Conservation (phyloP, 2,329 filamentous ascomycete genomes). For the Emergomyces orientalis region DNA sequence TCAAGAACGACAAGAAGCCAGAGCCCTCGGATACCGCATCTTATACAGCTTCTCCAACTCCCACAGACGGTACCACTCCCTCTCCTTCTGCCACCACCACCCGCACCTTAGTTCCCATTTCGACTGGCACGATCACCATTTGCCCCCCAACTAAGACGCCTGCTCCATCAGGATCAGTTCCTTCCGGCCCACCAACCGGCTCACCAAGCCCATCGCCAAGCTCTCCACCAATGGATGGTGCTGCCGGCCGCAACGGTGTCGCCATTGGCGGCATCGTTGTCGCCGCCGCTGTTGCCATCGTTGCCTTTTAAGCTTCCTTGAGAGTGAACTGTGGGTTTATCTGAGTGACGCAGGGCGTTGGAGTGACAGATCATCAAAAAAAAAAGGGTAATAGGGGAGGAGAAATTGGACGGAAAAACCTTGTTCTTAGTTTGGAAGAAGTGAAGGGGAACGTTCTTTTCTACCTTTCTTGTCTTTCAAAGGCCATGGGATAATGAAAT, state of each 20-base stretch:
- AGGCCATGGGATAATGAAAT: slow-evolving; percentile 3
- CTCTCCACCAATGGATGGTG: slow-evolving; percentile 10
- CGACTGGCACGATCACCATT: slow-evolving; percentile 20
- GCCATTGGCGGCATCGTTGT: slow-evolving; percentile 14
- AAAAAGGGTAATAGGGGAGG: neutral
- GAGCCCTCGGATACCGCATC: slow-evolving; percentile 9
- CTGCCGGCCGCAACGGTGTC: slow-evolving; percentile 14
- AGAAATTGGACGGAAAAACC: neutral
- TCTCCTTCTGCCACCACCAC: slow-evolving; percentile 3
- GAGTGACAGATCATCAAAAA: neutral
- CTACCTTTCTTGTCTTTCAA: neutral
- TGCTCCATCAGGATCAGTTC: slow-evolving; percentile 10
- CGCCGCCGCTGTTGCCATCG: slow-evolving; percentile 14
- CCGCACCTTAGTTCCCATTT: slow-evolving; percentile 9
- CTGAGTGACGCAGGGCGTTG: neutral
- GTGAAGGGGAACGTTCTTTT: neutral
- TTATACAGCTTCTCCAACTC: slow-evolving; percentile 8
- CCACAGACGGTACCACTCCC: slow-evolving; percentile 3
- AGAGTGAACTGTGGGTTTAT: neutral
- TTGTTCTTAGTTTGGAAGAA: neutral
- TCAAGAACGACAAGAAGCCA: slow-evolving; percentile 30
- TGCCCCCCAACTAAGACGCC: slow-evolving; percentile 17
- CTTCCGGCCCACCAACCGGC: slow-evolving; percentile 8
- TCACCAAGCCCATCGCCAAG: slow-evolving; percentile 12
- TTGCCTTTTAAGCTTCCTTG: slow-evolving; percentile 16